Conservation (phyloP, 2,329 filamentous ascomycete genomes). For the Aspergillus phoenicis region DNA sequence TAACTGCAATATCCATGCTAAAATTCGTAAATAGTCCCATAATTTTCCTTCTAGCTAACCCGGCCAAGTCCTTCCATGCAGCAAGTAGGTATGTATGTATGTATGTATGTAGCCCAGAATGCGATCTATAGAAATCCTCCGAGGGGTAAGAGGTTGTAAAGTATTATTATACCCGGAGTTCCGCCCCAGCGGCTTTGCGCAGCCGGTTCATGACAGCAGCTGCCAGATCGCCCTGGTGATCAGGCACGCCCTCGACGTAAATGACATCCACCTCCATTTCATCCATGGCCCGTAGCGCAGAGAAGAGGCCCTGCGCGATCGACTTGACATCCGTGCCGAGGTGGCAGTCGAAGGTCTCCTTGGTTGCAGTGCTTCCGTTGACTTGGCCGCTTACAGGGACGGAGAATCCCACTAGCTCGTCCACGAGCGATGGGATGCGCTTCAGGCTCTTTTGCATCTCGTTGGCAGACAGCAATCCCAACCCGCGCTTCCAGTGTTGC, state of each 20-base stretch:
- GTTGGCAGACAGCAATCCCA: slow-evolving; percentile 29
- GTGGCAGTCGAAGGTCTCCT: slow-evolving; percentile 65
- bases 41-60: background rate
- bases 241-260: slow-evolving; percentile 82
- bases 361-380: slow-evolving; percentile 22
- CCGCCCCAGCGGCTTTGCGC: slow-evolving; percentile 70
- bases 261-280: slow-evolving; percentile 77
- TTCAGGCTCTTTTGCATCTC: slow-evolving; percentile 25
- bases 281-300: slow-evolving; percentile 82
- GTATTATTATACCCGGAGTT: slow-evolving; percentile 49
- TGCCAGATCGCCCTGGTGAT: slow-evolving; percentile 73
- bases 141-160: background rate
- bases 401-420: slow-evolving; percentile 30
- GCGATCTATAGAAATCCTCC: slow-evolving; percentile 9
- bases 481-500: slow-evolving; percentile 37
- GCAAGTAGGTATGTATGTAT: background rate
- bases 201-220: slow-evolving; percentile 85
- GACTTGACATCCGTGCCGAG: slow-evolving; percentile 70
- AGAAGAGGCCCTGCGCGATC: slow-evolving; percentile 86
- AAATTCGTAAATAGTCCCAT: slow-evolving; percentile 2
- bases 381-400: slow-evolving; percentile 29
- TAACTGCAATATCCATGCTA: background rate
- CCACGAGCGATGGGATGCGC: slow-evolving; percentile 29
- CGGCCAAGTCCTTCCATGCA: background rate
- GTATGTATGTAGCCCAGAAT: background rate